Base-by-base conservation (phyloP, 2,329 filamentous ascomycete genomes). In the Blumeriella jaapii region DNA sequence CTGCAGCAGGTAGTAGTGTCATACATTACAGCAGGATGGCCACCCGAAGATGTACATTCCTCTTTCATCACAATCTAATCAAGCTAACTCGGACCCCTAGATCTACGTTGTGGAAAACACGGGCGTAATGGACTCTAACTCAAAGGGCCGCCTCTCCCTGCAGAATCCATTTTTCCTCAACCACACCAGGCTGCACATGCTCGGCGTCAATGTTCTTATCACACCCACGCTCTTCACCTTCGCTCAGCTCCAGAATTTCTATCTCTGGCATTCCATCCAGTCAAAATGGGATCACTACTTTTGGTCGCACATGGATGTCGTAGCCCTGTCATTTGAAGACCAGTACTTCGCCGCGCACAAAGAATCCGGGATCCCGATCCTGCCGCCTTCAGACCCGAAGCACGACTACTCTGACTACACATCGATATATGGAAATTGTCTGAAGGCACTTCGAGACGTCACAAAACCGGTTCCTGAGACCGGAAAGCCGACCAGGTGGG, bases 81-180 rank as follows among this genome's bases (percentile, higher is more conserved):
- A 3, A 25, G 6, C 2, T 19, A 14, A 27, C 23, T 17, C 8
- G 19, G 15, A 20, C 6, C 8, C 12, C 6, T 15, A 34, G 31
- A 73, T 76, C 40, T 68, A 68, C 42, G 64, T 75, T 2, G 55
- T 75, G 17, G 71, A 76, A 47, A 76, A 76, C 54, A 75, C 66
- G 4, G 70, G 70, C 5, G 64, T 65, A 10, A 67, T 71, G 50
- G 56, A 67, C 35, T 63, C 67, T 31, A 75, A 75, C 24, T 50
- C 56, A n/a, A 53, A 59, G 6, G 62, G 61, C 2, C 55, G 59
- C 20, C 58, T 74, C 3, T 60, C 61, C 0, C 56, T 68, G 0
- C 64, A 74, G 41, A 72, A 75, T 40, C 71, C 68, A 0, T 72
- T 68, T 54, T 73, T 63, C 50, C 56, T 76, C 14, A 66, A 73